Evolutionary conservation across 164 flowering plant species (phyloP), one percentile per base, ranked within the genome.

Genomic region (Macadamia tetraphylla): DNA sequence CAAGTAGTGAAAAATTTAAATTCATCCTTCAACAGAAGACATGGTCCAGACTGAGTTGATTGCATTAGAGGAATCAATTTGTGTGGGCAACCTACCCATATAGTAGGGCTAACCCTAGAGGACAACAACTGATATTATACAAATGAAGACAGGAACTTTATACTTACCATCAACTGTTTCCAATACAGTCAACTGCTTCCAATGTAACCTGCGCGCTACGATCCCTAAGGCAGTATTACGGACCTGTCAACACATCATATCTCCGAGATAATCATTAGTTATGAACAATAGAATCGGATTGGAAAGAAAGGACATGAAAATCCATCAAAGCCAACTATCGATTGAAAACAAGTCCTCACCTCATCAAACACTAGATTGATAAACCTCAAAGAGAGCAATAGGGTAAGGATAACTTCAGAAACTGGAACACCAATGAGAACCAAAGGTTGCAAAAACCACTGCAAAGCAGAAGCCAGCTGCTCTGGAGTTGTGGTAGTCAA

Each of bases 221-320:
- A 95, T 85, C n/a, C 97, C 99, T 70, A 88, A 69, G 10, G 98
- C 97, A 73, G 91, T 87, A 84, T 85, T 90, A 1, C 97, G 91
- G 29, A 95, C 98, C 98, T 94, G 81, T 64, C 70, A 77, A 59
- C 49, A 60, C 18, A 64, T 30, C 40, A 49, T 52, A 61, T n/a
- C 23, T 48, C 4, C 59, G 58, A 69, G 57, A 5, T 52, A 29
- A 56, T 52, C 1, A 62, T 58, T 40, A n/a, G 18, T 0, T 30
- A 10, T 6, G 8, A 29, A 64, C 11, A 49, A 35, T 5, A 35
- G 40, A 35, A 35, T 35, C 3, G 0, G 40, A 35, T 2, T 35
- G 40, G 5, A 53, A 69, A 56, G 13, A 32, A 15, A 60, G 1
- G 1, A 14, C 48, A 63, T 6, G 30, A 46, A 63, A 43, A 12